A percentile compares a stretch with the other conserved stretches of the same genome.
Evolutionary conservation across 352 stramenopile genomes (phyloP).

Genomic region (Phytophthora syringae): DNA sequence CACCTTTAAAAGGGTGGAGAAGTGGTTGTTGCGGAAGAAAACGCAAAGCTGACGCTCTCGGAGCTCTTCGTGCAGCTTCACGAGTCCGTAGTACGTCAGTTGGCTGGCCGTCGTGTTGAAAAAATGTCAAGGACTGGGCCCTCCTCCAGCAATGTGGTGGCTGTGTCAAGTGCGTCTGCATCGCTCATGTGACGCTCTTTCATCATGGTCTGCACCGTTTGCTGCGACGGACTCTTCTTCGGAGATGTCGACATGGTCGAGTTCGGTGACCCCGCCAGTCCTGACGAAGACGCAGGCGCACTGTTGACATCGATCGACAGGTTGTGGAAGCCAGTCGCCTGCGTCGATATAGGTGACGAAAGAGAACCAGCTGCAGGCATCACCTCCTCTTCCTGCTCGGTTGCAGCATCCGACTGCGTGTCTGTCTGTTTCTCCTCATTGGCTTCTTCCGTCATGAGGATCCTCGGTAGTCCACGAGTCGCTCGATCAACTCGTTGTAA

Average conservation of each 20-base stretch:
- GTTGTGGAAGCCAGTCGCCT: conserved; percentile 30
- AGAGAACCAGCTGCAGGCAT: conserved; percentile 20
- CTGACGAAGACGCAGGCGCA: not conserved
- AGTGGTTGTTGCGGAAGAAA: conserved; percentile 99
- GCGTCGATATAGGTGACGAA: conserved; percentile 15
- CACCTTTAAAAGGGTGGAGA: conserved; percentile 96
- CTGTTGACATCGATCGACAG: conserved; percentile 56
- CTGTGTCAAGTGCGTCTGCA: conserved; percentile 62
- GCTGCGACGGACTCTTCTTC: conserved; percentile 70
- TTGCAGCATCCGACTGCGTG: not conserved
- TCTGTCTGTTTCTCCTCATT: conserved; percentile 25
- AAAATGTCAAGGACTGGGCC: conserved; percentile 90
- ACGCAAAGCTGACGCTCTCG: conserved; percentile 92
- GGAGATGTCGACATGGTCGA: conserved; percentile 34
- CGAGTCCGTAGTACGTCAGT: conserved; percentile 95
- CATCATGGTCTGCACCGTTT: conserved; percentile 78
- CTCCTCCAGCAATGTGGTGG: conserved; percentile 72
- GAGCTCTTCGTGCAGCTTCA: conserved; percentile 93
- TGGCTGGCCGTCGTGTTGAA: conserved; percentile 92
- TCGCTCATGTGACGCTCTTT: conserved; percentile 81
- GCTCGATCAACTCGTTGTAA: conserved; percentile 98
- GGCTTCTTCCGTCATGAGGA: conserved; percentile 67
- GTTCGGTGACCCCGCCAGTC: conserved; percentile 8
- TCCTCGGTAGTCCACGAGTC: conserved; percentile 90
- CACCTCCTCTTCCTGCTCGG: conserved; percentile 6